These are phyloP conservation scores for Alternaria alternata DNA, from an alignment of 2,329 filamentous ascomycete species.

Conservation along the genomic window DNA sequence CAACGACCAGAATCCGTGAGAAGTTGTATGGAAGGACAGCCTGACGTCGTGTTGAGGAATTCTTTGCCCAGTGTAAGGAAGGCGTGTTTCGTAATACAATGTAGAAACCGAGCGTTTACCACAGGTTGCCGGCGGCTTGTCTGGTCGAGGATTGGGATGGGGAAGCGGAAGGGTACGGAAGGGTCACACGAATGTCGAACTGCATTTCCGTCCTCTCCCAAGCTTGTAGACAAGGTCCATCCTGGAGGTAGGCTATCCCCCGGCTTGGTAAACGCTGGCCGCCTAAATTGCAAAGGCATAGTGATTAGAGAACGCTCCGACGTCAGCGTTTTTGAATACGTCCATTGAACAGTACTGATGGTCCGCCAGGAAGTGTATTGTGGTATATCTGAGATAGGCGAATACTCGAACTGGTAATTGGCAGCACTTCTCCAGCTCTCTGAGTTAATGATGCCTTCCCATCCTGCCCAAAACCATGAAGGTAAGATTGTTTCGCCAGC, in stretches of 20 bases:
- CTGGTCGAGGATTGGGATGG: too few species aligned
- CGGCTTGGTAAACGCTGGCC: slow-evolving; percentile 3
- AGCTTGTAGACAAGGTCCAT: slow-evolving; percentile 7
- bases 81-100: not conserved
- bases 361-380: not conserved
- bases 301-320: not conserved
- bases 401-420: slow-evolving; percentile 16
- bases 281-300: not conserved
- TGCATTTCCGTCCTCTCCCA: not conserved
- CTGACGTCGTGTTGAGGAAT: slow-evolving; percentile 8
- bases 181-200: slow-evolving; percentile 13
- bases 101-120: too few species aligned
- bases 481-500: slow-evolving; percentile 6
- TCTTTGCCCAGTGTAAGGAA: slow-evolving; percentile 12
- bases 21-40: slow-evolving; percentile 15
- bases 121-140: too few species aligned
- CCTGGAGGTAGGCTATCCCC: slow-evolving; percentile 21
- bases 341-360: not conserved
- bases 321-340: not conserved
- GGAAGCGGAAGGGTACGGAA: too few species aligned
- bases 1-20: slow-evolving; percentile 9
- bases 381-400: not conserved
- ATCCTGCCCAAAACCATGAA: slow-evolving; percentile 26
- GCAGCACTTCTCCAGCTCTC: slow-evolving; percentile 27
- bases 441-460: slow-evolving; percentile 19